Evolutionary conservation across 2,329 filamentous ascomycete species (phyloP).

Genomic region (Talaromyces sp.): DNA sequence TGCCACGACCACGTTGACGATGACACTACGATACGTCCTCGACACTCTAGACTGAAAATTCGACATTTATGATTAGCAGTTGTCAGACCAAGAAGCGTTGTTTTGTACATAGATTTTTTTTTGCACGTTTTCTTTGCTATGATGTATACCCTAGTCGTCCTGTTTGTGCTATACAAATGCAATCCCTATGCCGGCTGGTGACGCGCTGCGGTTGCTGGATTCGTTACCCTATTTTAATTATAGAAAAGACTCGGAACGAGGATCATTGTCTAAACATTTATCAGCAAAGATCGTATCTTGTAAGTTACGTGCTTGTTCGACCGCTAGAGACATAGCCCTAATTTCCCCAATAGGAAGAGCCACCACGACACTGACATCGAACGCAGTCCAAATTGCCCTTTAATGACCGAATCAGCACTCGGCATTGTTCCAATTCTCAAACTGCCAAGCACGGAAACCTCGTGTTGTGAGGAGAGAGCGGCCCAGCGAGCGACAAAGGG

Average conservation of each 20-base stretch:
- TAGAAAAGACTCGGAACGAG: not conserved
- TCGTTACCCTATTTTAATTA: not conserved
- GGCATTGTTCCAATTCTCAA: not conserved
- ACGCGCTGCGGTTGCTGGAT: not conserved
- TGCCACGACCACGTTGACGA: not conserved
- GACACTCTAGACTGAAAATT: not conserved
- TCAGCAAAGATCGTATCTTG: not conserved
- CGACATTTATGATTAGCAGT: not conserved
- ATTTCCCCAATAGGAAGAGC: not conserved
- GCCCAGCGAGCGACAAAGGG: not conserved
- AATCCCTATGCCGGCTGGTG: not conserved
- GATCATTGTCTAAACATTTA: not conserved
- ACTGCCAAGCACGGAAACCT: not conserved
- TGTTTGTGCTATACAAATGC: not conserved
- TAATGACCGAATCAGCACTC: too few species aligned
- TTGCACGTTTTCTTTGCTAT: not conserved
- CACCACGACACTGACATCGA: not conserved
- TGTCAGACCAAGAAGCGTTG: not conserved
- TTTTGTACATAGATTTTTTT: slow-evolving; percentile 5
- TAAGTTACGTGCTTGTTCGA: too few species aligned
- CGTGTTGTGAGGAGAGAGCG: not conserved
- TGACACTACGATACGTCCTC: not conserved
- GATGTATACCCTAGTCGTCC: slow-evolving; percentile 7
- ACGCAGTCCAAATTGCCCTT: not conserved
- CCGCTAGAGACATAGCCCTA: not conserved